These are phyloP conservation scores for Carpinus fangiana DNA, from an alignment of 306 rosid species.

Conservation along the genomic window DNA sequence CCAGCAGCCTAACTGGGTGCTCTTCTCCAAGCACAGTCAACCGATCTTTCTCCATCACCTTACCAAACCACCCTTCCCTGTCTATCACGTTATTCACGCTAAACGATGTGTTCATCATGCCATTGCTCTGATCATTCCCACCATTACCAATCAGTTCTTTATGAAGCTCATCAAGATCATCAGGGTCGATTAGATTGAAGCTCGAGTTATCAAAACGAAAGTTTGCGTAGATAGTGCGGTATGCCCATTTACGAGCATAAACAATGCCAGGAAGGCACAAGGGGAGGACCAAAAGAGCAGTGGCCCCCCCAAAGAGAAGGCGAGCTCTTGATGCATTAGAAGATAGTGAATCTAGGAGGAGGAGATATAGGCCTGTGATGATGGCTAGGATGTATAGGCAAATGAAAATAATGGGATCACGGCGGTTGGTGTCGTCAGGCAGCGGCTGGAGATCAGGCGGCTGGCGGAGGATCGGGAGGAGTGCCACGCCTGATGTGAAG, in stretches of 20 bases:
- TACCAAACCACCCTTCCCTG: constrained; percentile 32
- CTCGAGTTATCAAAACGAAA: constrained; percentile 21
- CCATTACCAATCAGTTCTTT: constrained; percentile 58
- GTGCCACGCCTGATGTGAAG: constrained; percentile 40
- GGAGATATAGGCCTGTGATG: constrained; percentile 70
- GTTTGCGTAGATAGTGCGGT: constrained; percentile 9
- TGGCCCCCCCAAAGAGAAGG: constrained; percentile 52
- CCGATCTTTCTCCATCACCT: constrained; percentile 47
- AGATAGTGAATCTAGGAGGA: constrained; percentile 48
- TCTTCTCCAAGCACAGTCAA: constrained; percentile 60
- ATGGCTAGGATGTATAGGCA: constrained; percentile 61
- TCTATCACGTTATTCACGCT: constrained; percentile 20
- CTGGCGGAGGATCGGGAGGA: constrained; percentile 53
- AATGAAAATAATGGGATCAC: constrained; percentile 46
- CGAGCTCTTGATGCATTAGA: constrained; percentile 33
- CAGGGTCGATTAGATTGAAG: constrained; percentile 20
- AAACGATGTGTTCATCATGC: not conserved
- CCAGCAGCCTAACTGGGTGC: constrained; percentile 44
- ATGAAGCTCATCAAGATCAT: constrained; percentile 49
- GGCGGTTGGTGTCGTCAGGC: constrained; percentile 15
- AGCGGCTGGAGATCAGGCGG: constrained; percentile 34
- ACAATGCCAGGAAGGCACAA: constrained; percentile 48
- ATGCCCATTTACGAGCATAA: constrained; percentile 35
- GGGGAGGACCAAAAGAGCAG: constrained; percentile 48
- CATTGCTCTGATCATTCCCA: not conserved